Evolutionary conservation across 306 rosid species (phyloP).

Genomic region (Myrica gale): DNA sequence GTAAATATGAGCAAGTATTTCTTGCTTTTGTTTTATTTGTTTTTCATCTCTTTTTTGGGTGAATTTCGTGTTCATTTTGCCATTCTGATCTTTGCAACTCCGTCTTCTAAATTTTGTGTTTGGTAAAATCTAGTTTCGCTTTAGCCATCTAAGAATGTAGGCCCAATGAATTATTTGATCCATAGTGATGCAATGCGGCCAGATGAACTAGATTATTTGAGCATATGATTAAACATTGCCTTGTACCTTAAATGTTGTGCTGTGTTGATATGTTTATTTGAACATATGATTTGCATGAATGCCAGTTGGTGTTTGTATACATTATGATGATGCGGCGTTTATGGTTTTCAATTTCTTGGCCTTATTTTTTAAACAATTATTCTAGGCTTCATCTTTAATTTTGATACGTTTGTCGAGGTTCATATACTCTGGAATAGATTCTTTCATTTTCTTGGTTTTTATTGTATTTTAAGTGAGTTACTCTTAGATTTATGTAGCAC

Average conservation of each 20-base stretch:
- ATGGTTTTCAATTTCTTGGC: not conserved
- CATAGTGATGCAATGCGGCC: constrained; percentile 15
- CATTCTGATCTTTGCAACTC: not conserved
- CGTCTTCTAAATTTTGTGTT: too few species aligned
- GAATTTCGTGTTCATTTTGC: not conserved
- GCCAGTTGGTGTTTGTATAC: not conserved
- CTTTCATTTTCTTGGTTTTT: too few species aligned
- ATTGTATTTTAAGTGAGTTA: not conserved
- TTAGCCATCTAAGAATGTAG: not conserved
- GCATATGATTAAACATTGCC: too few species aligned
- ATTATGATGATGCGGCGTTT: too few species aligned
- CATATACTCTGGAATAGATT: not conserved
- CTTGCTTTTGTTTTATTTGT: not conserved
- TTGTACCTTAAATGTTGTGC: too few species aligned
- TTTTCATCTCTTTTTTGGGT: not conserved
- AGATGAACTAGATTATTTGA: not conserved
- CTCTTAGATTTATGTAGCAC: not conserved
- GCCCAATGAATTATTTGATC: constrained; percentile 10
- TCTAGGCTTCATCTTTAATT: not conserved
- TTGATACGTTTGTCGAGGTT: not conserved
- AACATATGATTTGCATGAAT: not conserved
- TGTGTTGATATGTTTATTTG: too few species aligned
- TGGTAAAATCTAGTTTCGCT: not conserved
- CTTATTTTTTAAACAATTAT: not conserved
- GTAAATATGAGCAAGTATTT: not conserved